Conservation (phyloP, 2,329 filamentous ascomycete species). For the Fusarium xyrophilum region DNA sequence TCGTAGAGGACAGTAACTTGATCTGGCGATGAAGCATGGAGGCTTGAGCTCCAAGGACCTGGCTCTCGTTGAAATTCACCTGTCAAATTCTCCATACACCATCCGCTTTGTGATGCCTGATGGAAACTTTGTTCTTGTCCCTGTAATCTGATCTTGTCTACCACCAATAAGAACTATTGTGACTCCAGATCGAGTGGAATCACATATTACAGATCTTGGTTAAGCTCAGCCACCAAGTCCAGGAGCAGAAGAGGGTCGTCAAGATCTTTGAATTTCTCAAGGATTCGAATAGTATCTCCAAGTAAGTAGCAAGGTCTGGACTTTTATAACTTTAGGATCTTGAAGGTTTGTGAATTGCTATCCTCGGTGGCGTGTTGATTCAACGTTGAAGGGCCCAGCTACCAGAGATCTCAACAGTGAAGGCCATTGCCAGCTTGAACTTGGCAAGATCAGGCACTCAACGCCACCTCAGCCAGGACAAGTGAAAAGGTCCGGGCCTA, state of each 20-base stretch:
- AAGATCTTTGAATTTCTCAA: too few relatives aligned
- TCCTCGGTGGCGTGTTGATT: background rate
- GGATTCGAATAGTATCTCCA: too few relatives aligned
- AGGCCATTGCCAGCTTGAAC: fast-evolving
- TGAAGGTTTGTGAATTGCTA: too few relatives aligned
- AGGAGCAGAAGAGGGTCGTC: too few relatives aligned
- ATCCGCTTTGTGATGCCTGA: background rate
- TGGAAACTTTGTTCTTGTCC: background rate
- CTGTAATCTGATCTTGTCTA: background rate
- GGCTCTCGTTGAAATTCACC: background rate
- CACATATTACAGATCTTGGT: background rate
- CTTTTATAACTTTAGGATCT: too few relatives aligned
- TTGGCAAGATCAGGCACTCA: fast-evolving
- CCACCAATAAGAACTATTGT: background rate
- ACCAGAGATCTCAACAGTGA: background rate
- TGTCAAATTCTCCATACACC: background rate
- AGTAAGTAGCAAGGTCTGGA: too few relatives aligned
- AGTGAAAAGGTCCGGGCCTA: background rate
- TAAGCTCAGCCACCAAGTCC: background rate
- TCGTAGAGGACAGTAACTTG: background rate
- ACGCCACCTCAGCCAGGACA: fast-evolving
- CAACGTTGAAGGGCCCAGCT: too few relatives aligned
- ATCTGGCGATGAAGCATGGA: background rate
- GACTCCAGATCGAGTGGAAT: background rate
- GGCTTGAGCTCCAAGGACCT: background rate